Evolutionary conservation across 768 basidiomycete genomes (phyloP), one percentile per base, ranked within the genome.

Genomic region (Suillus subaureus): DNA sequence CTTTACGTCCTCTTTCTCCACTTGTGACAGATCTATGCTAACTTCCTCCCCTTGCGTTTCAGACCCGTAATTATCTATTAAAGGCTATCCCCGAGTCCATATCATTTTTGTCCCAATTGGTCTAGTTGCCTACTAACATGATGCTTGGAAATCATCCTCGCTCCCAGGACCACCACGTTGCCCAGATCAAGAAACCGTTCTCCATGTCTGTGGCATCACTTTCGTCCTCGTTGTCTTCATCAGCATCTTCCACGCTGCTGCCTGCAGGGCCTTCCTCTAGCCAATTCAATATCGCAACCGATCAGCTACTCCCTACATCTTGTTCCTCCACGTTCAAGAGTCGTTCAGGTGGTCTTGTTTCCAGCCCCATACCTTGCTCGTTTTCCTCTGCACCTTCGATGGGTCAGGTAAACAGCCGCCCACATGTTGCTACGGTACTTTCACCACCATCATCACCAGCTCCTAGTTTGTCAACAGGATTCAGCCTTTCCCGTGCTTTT

Each of bases 201-300:
- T 75, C 79, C 70, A 74, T 75, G 69, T 81, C 83, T 65, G 71
- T 74, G 62, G 76, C 77, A 73, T 81, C 81, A 54, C 75, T 78
- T 66, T 77, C 79, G 39, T 80, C 82, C 74, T 82, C 84, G 68
- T 80, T 83, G 72, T 73, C 80, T 68, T 79, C 83, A 71, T 78
- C 82, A 69, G 77, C 74, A 67, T 75, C 80, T 64, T 77, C 79
- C 70, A 80, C 79, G 77, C 73, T 77, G 73, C 74, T 77, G 68
- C 79, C 74, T 69, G 75, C 75, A 70, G 74, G 73, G 57, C 73
- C 75, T 66, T 76, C 80, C 64, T 73, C 78, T 62, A 77, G 73
- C 65, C 76, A 72, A 73, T 80, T 81, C 70, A 80, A 82, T 77
- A 78, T 79, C 74, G 72, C 70, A 71, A 69, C 70, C 75, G 83